These are phyloP conservation scores for Aphanocladium album DNA, from an alignment of 2,329 filamentous ascomycete genomes.

Conservation along the genomic window DNA sequence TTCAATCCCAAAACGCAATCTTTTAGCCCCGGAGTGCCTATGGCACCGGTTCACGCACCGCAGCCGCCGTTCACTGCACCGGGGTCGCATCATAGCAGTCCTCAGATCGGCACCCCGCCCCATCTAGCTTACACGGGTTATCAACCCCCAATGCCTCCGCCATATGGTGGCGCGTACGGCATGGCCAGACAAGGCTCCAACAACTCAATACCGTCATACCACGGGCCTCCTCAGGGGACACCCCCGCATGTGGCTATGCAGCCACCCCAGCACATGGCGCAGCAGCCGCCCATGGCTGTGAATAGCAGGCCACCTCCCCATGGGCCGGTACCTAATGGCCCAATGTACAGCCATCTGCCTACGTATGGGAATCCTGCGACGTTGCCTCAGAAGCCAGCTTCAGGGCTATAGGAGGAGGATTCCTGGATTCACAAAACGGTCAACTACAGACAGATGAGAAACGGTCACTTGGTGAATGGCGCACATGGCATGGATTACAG, in stretches of 20 bases:
- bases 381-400: conserved; percentile 54
- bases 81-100: conserved; percentile 47
- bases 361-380: conserved; percentile 56
- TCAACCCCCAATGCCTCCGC: conserved; percentile 41
- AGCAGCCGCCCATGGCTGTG: conserved; percentile 34
- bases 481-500: conserved; percentile 27
- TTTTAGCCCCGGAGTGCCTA: conserved; percentile 65
- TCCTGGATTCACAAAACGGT: background rate
- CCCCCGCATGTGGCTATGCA: conserved; percentile 23
- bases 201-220: conserved; percentile 48
- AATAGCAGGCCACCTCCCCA: conserved; percentile 37
- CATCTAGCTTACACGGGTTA: conserved; percentile 47
- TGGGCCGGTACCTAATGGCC: conserved; percentile 35
- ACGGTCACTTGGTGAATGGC: conserved; percentile 21
- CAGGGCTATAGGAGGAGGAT: conserved; percentile 37
- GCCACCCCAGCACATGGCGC: conserved; percentile 38
- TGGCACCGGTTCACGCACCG: conserved; percentile 44
- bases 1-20: conserved; percentile 95
- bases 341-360: conserved; percentile 48
- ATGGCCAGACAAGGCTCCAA: conserved; percentile 55
- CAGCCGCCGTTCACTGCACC: conserved; percentile 44
- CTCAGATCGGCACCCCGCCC: conserved; percentile 44
- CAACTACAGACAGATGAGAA: background rate
- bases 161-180: conserved; percentile 45
- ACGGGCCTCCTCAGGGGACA: conserved; percentile 28